Base-by-base conservation (phyloP, 257 asterid species). In the Nicotiana sylvestris region DNA sequence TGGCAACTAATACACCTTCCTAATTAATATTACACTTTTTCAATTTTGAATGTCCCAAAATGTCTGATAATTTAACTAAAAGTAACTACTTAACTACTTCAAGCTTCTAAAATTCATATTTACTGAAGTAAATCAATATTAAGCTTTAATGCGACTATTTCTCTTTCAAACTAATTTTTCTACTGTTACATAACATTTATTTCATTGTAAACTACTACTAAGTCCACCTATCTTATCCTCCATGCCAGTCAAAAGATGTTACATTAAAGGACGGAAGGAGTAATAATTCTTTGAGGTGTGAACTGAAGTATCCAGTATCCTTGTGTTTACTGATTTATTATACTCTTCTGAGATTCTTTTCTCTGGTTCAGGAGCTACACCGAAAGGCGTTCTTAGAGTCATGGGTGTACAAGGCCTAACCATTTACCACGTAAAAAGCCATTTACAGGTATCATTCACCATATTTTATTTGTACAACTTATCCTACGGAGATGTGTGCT, bases 391-490 rank as follows among this genome's bases (percentile, higher is more conserved):
- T 78, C 98, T 96, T 57, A 86, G 99, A 86, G 97, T 94, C 74
- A 96, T 96, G 99, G 99, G 99, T 77, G 97, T 96, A 85, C 98
- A 94, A 92, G 97, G 97, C 85, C 91, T 96, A 61, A 96, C 98
- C 21, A 96, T 96, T 79, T 96, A 96, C 90, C 99, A 96, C 90
- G 99, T 96, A 57, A 96, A 96, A 89, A 96, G 99, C 88, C 99
- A 96, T 88, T 91, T 96, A 81, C 99, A 96, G 99, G 99, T 96
- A 88, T 30, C 69, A 66, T 62, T 57, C 33, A 81, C 29, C 65
- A 30, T 6, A 16, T 67, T 56, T 78, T 25, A 51, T 85, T 70
- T 81, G 32, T 27, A 29, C 79, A 81, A 43, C 37, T 39, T 29
- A 1, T 82, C 4, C 8, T 62, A 15, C 16, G 4, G 46, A 21